Conservation (phyloP, 352 stramenopile genomes). For the Phytophthora meadii region DNA sequence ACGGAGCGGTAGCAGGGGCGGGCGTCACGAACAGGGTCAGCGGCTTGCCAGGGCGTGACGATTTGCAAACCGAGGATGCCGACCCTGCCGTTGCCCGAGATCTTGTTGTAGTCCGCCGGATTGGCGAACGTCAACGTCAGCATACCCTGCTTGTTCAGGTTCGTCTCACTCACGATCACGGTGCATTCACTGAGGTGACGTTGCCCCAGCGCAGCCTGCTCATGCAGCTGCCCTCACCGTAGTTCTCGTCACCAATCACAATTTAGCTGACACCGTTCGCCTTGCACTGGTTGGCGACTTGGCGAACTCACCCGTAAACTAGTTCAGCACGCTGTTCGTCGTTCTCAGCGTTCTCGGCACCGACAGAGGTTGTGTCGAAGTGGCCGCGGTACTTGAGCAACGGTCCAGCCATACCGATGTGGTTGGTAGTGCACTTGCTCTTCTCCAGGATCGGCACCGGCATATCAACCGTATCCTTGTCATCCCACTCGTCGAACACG, state of each 20-base stretch:
- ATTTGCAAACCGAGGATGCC: conserved; percentile 87
- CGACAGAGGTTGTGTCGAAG: conserved; percentile 91
- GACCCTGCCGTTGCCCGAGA: conserved; percentile 92
- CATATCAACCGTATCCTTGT: conserved; percentile 88
- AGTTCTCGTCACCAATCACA: conserved; percentile 95
- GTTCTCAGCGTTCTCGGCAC: no score
- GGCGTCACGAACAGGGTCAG: conserved; percentile 87
- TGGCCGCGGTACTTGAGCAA: conserved; percentile 96
- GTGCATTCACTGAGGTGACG: conserved; percentile 90
- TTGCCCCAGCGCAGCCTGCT: conserved; percentile 93
- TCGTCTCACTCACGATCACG: conserved; percentile 95
- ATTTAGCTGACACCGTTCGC: conserved; percentile 90
- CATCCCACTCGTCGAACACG: conserved; percentile 90
- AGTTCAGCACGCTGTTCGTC: conserved; percentile 94
- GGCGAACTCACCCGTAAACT: conserved; percentile 87
- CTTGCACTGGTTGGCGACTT: conserved; percentile 95
- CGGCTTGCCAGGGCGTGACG: conserved; percentile 87
- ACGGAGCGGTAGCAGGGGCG: conserved; percentile 59
- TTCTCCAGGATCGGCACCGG: conserved; percentile 95
- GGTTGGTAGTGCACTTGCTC: conserved; percentile 96
- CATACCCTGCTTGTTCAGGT: conserved; percentile 97
- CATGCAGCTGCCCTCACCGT: conserved; percentile 92
- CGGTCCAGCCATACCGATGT: conserved; percentile 94
- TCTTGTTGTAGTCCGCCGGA: conserved; percentile 93
- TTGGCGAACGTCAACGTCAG: conserved; percentile 93